Percentiles rank a stretch among this genome's conserved stretches.
These are phyloP conservation scores for Petrea volubilis DNA, from an alignment of 257 asterid genomes.

Conservation along the genomic window DNA sequence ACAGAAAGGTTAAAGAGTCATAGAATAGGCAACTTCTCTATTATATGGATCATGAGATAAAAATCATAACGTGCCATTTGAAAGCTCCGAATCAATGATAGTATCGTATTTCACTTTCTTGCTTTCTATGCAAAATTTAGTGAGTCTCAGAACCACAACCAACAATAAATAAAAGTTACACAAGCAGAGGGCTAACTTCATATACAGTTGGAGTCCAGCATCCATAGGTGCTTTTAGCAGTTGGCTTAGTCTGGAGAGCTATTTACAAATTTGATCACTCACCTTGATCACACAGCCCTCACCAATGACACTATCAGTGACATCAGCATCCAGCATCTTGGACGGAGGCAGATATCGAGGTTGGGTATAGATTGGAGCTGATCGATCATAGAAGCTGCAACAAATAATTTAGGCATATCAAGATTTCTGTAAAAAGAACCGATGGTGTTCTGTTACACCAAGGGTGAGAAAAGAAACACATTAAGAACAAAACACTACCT, in stretches of 20 bases:
- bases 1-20: slow-evolving; percentile 1
- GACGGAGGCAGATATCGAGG: slow-evolving; percentile 98
- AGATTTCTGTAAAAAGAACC: slow-evolving; percentile 1
- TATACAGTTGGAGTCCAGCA: neutral
- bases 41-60: neutral
- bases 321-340: slow-evolving; percentile 97
- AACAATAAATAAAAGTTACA: neutral
- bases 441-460: neutral
- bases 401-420: slow-evolving; percentile 26
- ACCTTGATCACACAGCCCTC: slow-evolving; percentile 98
- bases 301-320: slow-evolving; percentile 93
- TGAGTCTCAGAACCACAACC: neutral
- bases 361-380: slow-evolving; percentile 95
- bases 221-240: neutral
- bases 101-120: neutral
- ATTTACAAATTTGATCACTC: slow-evolving; percentile 22
- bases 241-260: neutral
- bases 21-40: neutral
- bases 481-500: slow-evolving; percentile 41
- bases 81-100: neutral
- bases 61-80: neutral
- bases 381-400: slow-evolving; percentile 90
- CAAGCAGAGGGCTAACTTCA: neutral
- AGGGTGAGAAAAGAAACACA: neutral
- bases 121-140: neutral